Base-by-base conservation (phyloP, 2,329 filamentous ascomycete genomes). In the Monosporascus sp. region DNA sequence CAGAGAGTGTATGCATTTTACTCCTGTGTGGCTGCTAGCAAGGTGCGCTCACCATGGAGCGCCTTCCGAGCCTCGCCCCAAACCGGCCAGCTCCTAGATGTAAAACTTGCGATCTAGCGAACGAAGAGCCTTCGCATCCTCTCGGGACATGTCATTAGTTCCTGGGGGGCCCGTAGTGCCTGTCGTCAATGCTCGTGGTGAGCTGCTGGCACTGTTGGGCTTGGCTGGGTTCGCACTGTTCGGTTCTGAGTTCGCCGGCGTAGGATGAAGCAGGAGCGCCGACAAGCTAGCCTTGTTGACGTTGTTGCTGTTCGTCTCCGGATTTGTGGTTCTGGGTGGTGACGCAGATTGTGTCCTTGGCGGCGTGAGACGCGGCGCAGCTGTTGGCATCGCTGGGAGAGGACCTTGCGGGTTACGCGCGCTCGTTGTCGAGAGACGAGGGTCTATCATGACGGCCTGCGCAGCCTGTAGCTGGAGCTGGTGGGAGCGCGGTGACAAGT, bases 81-180 rank as follows among this genome's bases (percentile, higher is more conserved):
- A 42, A 20, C 4, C 39, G 38, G 17, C 9, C 17, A 27, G 48
- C 38, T 51, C 39, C 53, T 64, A 73, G 36, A 69, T 64, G 59
- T 67, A 73, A 60, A 82, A 81, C 60, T 80, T 81, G 57, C 77
- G 74, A 67, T 90, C 83, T 48, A 90, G 72, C 64, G 88, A 83
- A 57, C 83, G 77, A 46, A 89, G 68, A 2, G 84, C 85, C 58
- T 84, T 75, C 55, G 78, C 79, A 59, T 89, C 86, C 65, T 89
- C 85, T 18, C 78, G 74, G 27, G 61, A 63, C 58, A 62, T 57
- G 36, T 60, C 62, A 22, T 54, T 53, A 15, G 51, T 25, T 18
- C 20, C 42, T 6, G 14, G 22, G 22, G 42, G 22, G 18, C 42
- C 42, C 42, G 42, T 46, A 25, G 42, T 31, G 14, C 22, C 60